These are phyloP conservation scores for Calonectria henricotiae DNA, from an alignment of 2,329 filamentous ascomycete genomes.

Conservation along the genomic window DNA sequence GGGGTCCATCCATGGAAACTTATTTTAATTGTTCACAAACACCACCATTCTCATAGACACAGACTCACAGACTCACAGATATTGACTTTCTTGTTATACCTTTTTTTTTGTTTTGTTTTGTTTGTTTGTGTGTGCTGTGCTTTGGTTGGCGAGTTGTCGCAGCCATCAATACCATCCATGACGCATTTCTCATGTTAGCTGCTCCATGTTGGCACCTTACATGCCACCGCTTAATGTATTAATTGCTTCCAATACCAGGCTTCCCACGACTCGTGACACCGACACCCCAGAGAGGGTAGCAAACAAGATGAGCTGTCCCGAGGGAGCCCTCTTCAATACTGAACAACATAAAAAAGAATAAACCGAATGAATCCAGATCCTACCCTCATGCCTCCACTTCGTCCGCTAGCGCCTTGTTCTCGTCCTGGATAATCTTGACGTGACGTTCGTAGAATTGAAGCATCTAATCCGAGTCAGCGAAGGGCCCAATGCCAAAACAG, in stretches of 20 bases:
- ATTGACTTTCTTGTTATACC: neutral
- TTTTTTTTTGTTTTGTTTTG: neutral
- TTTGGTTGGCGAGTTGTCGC: neutral
- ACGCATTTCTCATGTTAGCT: conserved; percentile 1
- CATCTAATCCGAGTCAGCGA: conserved; percentile 63
- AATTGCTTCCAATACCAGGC: conserved; percentile 1
- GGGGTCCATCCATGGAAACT: too few relatives aligned
- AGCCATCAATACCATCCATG: conserved; percentile 2
- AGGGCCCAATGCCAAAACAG: neutral
- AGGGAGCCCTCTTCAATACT: neutral
- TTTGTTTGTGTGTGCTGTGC: too few relatives aligned
- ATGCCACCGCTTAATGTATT: neutral
- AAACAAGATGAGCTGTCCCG: neutral
- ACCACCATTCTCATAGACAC: too few relatives aligned
- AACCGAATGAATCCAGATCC: neutral
- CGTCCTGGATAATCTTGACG: conserved; percentile 68
- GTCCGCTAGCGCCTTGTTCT: conserved; percentile 49
- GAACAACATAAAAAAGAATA: neutral
- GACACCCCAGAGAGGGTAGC: neutral
- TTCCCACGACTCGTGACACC: neutral
- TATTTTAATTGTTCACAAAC: neutral
- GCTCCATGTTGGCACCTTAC: neutral
- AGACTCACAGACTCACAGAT: too few relatives aligned
- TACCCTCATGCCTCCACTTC: conserved; percentile 35
- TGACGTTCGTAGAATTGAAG: conserved; percentile 74